phyloP scores from a whole-genome alignment of 2,329 filamentous ascomycete species.

The Periglandula ipomoeae region DNA sequence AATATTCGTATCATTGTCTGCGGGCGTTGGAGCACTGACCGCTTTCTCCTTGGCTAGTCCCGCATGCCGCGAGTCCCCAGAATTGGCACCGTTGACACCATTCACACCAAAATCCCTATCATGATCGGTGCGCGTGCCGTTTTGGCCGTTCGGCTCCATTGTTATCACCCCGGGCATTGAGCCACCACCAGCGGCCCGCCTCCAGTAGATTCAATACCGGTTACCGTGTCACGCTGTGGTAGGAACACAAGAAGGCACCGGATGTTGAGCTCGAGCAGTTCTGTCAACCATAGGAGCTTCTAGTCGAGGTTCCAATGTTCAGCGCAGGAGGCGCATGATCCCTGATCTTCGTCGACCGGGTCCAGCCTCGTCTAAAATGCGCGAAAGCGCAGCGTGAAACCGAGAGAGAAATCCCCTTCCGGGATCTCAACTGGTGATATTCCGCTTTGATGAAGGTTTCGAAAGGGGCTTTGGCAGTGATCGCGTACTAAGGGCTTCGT shows the following conservation, averaged over 20 bases:
- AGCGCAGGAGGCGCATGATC: conserved; percentile 8
- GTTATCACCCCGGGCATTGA: conserved; percentile 44
- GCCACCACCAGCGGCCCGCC: conserved; percentile 9
- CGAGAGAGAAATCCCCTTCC: neutral
- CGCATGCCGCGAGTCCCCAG: conserved; percentile 13
- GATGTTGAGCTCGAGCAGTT: neutral
- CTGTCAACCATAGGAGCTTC: neutral
- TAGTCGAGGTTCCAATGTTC: conserved; percentile 3
- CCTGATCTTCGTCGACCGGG: neutral
- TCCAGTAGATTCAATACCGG: neutral
- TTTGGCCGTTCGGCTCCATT: conserved; percentile 46
- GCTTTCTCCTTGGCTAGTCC: conserved; percentile 25
- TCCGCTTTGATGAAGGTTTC: neutral
- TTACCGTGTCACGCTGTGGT: neutral
- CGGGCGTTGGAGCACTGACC: conserved; percentile 5
- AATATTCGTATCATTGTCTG: conserved; percentile 8
- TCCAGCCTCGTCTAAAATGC: neutral
- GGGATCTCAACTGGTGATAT: neutral
- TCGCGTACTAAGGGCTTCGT: neutral
- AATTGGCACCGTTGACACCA: conserved; percentile 31
- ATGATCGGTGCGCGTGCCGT: conserved; percentile 46
- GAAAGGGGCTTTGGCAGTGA: neutral
- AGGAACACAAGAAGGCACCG: neutral
- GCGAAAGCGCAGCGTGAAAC: neutral
- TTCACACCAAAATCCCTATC: conserved; percentile 39